Conservation (phyloP, 2,329 filamentous ascomycete genomes). For the Sporothrix dimorphospora region DNA sequence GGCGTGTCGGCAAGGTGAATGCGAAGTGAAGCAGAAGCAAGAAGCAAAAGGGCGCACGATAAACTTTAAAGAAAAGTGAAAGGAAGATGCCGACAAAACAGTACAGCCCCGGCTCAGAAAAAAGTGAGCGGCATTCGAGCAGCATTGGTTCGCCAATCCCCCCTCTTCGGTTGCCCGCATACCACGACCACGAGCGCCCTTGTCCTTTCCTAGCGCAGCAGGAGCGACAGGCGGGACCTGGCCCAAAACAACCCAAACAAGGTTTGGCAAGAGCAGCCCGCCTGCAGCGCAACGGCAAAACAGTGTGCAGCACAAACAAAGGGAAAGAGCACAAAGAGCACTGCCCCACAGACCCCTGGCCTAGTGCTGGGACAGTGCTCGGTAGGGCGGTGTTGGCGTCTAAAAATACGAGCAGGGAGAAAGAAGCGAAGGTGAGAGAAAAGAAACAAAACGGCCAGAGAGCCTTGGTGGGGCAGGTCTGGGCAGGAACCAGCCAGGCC, state of each 20-base stretch:
- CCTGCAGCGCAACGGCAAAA: not conserved
- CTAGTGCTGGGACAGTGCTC: slow-evolving; percentile 12
- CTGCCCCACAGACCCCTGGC: slow-evolving; percentile 22
- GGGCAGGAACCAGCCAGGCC: slow-evolving; percentile 3
- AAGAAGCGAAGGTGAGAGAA: not conserved
- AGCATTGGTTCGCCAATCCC: slow-evolving; percentile 3
- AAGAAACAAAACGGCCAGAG: not conserved
- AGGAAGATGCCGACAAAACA: not conserved
- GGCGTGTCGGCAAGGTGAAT: not conserved
- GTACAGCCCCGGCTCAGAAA: slow-evolving; percentile 2
- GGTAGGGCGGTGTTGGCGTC: not conserved
- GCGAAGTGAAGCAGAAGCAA: not conserved
- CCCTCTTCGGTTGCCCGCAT: slow-evolving; percentile 10
- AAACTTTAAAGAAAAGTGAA: not conserved
- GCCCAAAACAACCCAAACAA: slow-evolving; percentile 16
- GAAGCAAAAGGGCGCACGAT: not conserved
- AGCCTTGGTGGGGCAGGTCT: slow-evolving; percentile 11
- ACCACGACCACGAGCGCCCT: not conserved
- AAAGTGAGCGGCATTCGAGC: not conserved
- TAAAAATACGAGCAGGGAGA: slow-evolving; percentile 1
- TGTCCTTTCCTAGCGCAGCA: slow-evolving; percentile 2
- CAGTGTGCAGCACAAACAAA: not conserved
- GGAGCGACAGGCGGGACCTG: not conserved
- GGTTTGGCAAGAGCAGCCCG: slow-evolving; percentile 6
- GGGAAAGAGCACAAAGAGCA: slow-evolving; percentile 8